These are phyloP conservation scores for Takashimella tepidaria DNA, from an alignment of 1,284 basidiomycete genomes.

Conservation along the genomic window DNA sequence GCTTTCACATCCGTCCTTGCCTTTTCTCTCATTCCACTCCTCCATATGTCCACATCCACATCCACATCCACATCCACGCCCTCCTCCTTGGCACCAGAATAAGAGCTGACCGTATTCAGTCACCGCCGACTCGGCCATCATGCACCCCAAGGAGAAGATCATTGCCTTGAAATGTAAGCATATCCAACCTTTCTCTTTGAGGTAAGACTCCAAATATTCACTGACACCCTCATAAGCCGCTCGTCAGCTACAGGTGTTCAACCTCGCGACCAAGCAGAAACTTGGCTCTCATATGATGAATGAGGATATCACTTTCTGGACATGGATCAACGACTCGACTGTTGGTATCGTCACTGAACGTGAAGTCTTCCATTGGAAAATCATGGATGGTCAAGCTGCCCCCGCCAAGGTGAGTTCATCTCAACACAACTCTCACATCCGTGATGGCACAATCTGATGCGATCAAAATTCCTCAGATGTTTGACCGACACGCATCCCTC, in stretches of 20 bases:
- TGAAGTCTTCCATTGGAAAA: constrained; percentile 91
- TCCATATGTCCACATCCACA: background rate
- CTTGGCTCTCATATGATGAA: constrained; percentile 92
- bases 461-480: constrained; percentile 71
- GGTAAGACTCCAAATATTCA: constrained; percentile 21
- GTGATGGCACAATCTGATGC: background rate
- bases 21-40: no score
- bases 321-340: constrained; percentile 87
- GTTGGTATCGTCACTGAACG: constrained; percentile 95
- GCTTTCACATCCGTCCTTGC: constrained; percentile 11
- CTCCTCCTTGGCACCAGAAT: no score
- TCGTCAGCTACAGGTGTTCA: constrained; percentile 95
- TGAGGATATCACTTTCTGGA: constrained; percentile 98
- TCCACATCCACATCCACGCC: no score
- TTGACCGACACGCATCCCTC: constrained; percentile 94
- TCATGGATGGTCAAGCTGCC: constrained; percentile 43
- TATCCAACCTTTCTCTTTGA: no score
- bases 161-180: constrained; percentile 83
- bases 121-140: constrained; percentile 96
- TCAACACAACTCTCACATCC: no score
- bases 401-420: constrained; percentile 36
- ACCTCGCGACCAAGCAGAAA: constrained; percentile 95
- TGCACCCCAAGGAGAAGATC: constrained; percentile 97
- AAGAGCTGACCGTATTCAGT: constrained; percentile 46
- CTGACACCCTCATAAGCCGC: constrained; percentile 60